phyloP scores from a whole-genome alignment of 108 stramenopile genomes.

The Skeletonema grethae region DNA sequence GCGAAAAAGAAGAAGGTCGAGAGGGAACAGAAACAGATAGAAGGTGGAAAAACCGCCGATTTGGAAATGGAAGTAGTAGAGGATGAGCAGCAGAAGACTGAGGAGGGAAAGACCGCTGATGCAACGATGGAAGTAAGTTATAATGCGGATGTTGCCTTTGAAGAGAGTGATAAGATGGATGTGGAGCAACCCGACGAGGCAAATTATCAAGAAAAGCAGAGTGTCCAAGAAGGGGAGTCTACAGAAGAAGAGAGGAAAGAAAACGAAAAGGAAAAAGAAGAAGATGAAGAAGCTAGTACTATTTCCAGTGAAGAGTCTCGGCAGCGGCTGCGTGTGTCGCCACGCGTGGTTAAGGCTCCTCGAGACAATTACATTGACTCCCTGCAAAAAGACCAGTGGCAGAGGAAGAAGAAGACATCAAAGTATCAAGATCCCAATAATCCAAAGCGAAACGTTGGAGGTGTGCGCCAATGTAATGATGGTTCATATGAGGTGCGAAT shows the following conservation, averaged over 20 bases:
- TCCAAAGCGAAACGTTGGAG: neutral
- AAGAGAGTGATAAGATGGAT: constrained; percentile 10
- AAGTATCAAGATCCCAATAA: neutral
- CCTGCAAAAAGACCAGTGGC: neutral
- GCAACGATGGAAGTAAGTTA: neutral
- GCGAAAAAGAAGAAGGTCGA: neutral
- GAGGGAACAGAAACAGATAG: neutral
- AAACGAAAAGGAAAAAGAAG: constrained; percentile 13
- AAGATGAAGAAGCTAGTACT: neutral
- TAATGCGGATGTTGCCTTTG: constrained; percentile 6
- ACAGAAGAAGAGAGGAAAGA: constrained; percentile 8
- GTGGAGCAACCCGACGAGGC: constrained; percentile 13
- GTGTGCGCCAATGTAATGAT: neutral
- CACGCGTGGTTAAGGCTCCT: constrained; percentile 1
- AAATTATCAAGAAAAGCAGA: constrained; percentile 10
- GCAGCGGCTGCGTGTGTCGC: neutral
- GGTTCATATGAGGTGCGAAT: neutral
- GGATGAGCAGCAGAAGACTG: neutral
- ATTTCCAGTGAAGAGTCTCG: neutral
- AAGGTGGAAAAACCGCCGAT: neutral
- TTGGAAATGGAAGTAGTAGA: neutral
- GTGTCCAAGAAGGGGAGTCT: neutral
- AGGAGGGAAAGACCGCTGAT: neutral
- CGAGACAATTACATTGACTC: constrained; percentile 1
- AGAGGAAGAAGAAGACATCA: constrained; percentile 1